Percentiles rank a stretch among this genome's conserved stretches.
Conservation (phyloP, 108 stramenopile species). For the Conticribra guillardii region DNA sequence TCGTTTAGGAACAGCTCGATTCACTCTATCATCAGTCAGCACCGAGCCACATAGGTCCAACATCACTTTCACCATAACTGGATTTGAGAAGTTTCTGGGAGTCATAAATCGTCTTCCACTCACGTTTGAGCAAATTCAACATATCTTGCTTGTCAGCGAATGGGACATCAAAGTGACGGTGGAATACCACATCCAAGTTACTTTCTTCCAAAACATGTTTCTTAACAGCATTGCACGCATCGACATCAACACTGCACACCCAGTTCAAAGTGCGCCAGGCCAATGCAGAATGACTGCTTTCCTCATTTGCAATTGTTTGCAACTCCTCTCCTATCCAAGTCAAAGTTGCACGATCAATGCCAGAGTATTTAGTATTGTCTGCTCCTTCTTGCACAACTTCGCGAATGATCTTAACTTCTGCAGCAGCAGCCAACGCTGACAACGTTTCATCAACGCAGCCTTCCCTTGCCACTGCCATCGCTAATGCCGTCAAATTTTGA, state of each 20-base stretch:
- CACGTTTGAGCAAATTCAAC: background rate
- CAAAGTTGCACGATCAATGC: conserved; percentile 30
- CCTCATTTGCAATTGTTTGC: conserved; percentile 60
- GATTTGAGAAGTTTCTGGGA: too few species aligned
- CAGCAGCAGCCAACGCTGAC: conserved; percentile 55
- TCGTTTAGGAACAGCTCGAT: too few species aligned
- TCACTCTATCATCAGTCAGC: too few species aligned
- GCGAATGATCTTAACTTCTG: conserved; percentile 43
- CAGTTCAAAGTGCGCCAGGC: conserved; percentile 67
- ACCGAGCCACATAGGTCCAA: too few species aligned
- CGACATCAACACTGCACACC: conserved; percentile 47
- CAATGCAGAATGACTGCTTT: conserved; percentile 57
- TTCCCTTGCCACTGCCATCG: conserved; percentile 57
- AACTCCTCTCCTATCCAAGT: conserved; percentile 44
- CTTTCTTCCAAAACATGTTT: conserved; percentile 34
- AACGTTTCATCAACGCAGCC: conserved; percentile 69
- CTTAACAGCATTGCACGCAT: conserved; percentile 49
- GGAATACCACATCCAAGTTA: conserved; percentile 26
- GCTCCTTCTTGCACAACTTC: conserved; percentile 17
- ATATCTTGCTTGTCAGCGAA: background rate
- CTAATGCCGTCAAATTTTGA: conserved; percentile 55
- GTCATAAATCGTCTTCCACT: conserved; percentile 42
- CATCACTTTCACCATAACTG: too few species aligned
- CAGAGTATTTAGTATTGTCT: conserved; percentile 22
- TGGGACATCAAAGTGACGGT: conserved; percentile 8